Evolutionary conservation across 371 early-diverging fungal genomes (phyloP).

Genomic region (Lichtheimia hyalospora): DNA sequence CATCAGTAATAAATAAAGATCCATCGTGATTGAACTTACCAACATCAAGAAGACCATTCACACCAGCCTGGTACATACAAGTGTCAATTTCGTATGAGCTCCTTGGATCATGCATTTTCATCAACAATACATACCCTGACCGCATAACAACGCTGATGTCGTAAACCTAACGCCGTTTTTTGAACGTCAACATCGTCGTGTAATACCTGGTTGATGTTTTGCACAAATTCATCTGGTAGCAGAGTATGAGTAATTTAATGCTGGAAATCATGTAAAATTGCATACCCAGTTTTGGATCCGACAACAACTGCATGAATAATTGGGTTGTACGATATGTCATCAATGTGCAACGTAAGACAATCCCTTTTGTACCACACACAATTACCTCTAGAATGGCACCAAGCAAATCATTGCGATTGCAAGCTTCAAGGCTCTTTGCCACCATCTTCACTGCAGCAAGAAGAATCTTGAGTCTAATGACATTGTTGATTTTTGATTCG

Average conservation of each 20-base stretch:
- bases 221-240: too few species aligned
- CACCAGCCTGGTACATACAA: slow-evolving; percentile 53
- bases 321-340: too few species aligned
- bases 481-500: slow-evolving; percentile 71
- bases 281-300: slow-evolving; percentile 24
- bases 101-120: too few species aligned
- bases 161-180: slow-evolving; percentile 70
- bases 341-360: too few species aligned
- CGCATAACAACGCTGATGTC: slow-evolving; percentile 86
- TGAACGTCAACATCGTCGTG: slow-evolving; percentile 71
- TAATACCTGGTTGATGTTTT: slow-evolving; percentile 14
- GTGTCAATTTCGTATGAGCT: neutral
- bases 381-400: neutral
- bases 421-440: slow-evolving; percentile 24
- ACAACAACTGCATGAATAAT: slow-evolving; percentile 21
- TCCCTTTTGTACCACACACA: too few species aligned
- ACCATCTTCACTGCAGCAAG: slow-evolving; percentile 46
- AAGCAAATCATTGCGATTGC: slow-evolving; percentile 1
- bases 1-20: neutral
- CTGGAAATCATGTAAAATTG: too few species aligned
- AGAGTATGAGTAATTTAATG: too few species aligned
- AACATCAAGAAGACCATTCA: slow-evolving; percentile 89
- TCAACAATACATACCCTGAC: slow-evolving; percentile 52
- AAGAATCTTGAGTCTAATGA: slow-evolving; percentile 69
- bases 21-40: slow-evolving; percentile 44